phyloP scores from a whole-genome alignment of 148 eudicot species.

The Polygonum maritimum region DNA sequence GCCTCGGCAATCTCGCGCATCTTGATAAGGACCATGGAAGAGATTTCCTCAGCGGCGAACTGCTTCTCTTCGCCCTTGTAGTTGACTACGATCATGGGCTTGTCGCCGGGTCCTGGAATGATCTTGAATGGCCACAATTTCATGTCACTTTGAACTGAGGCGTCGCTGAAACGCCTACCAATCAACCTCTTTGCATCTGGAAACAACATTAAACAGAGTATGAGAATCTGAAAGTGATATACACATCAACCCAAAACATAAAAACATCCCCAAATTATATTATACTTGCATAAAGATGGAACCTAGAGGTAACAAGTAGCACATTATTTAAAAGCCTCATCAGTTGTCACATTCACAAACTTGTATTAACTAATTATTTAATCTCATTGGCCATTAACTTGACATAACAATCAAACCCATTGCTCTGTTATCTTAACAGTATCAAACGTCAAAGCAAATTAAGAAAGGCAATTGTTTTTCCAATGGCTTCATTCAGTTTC shows the following conservation, averaged over 20 bases:
- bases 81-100: constrained; percentile 8
- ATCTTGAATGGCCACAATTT: constrained; percentile 11
- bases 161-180: constrained; percentile 3
- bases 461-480: neutral
- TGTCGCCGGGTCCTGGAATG: constrained; percentile 8
- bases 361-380: too few species aligned
- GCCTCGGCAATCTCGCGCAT: constrained; percentile 15
- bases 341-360: too few species aligned
- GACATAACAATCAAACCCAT: too few species aligned
- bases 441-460: too few species aligned
- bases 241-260: neutral
- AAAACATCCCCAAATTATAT: neutral
- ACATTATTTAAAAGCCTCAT: too few species aligned
- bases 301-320: neutral
- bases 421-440: too few species aligned
- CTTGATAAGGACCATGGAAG: constrained; percentile 11
- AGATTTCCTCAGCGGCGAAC: constrained; percentile 6
- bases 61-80: constrained; percentile 10
- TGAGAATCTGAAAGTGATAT: neutral
- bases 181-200: constrained; percentile 12
- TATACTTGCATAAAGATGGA: neutral
- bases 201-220: too few species aligned
- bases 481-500: neutral
- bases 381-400: too few species aligned
- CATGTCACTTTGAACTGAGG: constrained; percentile 8